Base-by-base conservation (phyloP, 805 yeast species). In the Candida glaebosa region DNA sequence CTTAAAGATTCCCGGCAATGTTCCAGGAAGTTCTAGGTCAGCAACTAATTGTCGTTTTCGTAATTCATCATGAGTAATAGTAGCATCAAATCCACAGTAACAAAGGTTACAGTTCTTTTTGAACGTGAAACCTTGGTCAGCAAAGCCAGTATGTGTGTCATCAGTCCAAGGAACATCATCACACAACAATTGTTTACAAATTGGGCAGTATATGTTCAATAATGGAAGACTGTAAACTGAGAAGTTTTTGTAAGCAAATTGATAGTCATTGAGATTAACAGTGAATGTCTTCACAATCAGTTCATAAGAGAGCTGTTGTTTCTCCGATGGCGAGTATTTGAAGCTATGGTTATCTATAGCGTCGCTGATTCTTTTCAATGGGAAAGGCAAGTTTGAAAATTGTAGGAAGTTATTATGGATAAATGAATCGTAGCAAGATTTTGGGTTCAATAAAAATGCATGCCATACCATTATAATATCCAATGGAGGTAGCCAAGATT, bases 401-500 rank as follows among this genome's bases (percentile, higher is more conserved):
- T 42, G 40, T 7, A 44, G 20, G 20, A 54, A 48, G 31, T 46
- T 31, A 35, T 49, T 51, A 16, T 56, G 43, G 3, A 34, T 41
- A 26, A 49, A 47, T 5, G 37, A 40, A 18, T 54, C 55, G 35
- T 50, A 47, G 26, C 37, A 47, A 1, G 51, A 18, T 24, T 39
- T 34, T 3, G 59, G 56, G 25, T 56, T 53, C 39, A 54, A 44
- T 28, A 54, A 34, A 37, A 56, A 53, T 1, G 56, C 45, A 35
- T 57, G 53, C 61, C 60, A 57, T 9, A 57, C 53, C 51, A 56
- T 41, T 9, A 54, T 17, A 2, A 57, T 50, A 39, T 57, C 61
- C 33, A 57, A 40, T 3, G 60, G 58, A 2, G 60, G 60, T 10
- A 51, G 30, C 35, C 33, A 35, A 14, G 18, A n/a, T n/a, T 17